These are phyloP conservation scores for Hippophae gyantsensis DNA, from an alignment of 306 rosid genomes.

Conservation along the genomic window DNA sequence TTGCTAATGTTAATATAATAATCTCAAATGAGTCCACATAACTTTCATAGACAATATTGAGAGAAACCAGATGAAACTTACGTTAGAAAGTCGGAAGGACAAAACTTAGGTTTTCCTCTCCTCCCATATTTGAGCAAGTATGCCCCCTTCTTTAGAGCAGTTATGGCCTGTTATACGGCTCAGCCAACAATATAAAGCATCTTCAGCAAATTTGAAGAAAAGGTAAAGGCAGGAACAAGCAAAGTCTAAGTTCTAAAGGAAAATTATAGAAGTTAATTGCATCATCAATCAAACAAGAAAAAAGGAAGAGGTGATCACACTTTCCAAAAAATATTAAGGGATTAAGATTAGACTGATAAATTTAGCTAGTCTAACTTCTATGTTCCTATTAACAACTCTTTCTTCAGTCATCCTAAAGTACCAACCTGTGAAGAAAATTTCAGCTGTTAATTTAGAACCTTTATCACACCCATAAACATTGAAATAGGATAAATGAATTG, in stretches of 20 bases:
- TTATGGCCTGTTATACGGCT: slow-evolving; percentile 65
- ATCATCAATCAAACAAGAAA: neutral
- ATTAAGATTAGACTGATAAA: no score
- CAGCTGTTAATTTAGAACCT: no score
- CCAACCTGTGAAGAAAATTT: no score
- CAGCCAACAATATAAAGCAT: slow-evolving; percentile 21
- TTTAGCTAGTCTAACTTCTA: no score
- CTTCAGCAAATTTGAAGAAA: slow-evolving; percentile 12
- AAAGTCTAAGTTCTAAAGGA: neutral
- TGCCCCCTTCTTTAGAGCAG: slow-evolving; percentile 20
- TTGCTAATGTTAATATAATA: neutral
- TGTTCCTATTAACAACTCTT: no score
- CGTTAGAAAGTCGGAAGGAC: slow-evolving; percentile 97
- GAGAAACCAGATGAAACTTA: slow-evolving; percentile 35
- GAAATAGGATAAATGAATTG: no score
- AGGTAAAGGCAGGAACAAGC: neutral
- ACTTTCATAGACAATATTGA: slow-evolving; percentile 9
- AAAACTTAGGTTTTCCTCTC: slow-evolving; percentile 95
- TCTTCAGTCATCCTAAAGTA: no score
- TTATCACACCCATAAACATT: no score
- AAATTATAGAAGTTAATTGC: neutral
- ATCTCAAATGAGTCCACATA: neutral
- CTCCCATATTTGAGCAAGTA: slow-evolving; percentile 93
- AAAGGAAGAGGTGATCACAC: no score
- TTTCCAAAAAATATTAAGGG: no score